Evolutionary conservation across 2,329 filamentous ascomycete species (phyloP), one percentile per base, ranked within the genome.

Genomic region (Diaporthe sp.): DNA sequence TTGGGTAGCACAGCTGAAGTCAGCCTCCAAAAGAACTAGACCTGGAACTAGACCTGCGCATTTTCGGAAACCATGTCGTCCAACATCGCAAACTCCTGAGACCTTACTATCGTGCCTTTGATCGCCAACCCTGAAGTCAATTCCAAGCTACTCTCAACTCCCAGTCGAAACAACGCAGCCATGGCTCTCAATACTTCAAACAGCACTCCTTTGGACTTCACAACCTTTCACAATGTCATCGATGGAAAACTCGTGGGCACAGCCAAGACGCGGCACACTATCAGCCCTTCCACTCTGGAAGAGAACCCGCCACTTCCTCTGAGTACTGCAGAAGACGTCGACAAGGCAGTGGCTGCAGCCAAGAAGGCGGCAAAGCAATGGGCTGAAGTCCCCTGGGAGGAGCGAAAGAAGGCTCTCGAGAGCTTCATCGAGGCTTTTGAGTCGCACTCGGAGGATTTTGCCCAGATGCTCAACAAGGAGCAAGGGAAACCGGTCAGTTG

Each of bases 171-270:
- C n/a, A 31, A 62, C 34, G 37, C 39, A 62, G 60, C 22, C 39
- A 62, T 62, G 60, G 60, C 60, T 44, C 12, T n/a, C 39, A 44
- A 62, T 28, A 28, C 12, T 46, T 44, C 60, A 7, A 44, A 62
- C 39, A 28, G 25, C 60, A 62, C 60, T 44, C 28, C 34, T n/a
- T 72, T 57, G 39, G 60, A 62, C 39, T 62, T 62, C 6, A 62
- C 60, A 31, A 62, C 60, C 13, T 62, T 62, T 12, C 60, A 44
- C 34, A 72, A 72, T 72, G 55, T 58, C 34, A 72, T 72, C 39
- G 68, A 57, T 44, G 68, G 68, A 34, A 53, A 60, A 44, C 25
- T 44, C 31, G 55, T 31, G 9, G 39, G 39, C 39, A 57, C 28
- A 17, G 31, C 19, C 28, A 58, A 72, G 46, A 72, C 31, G 39